These are phyloP conservation scores for Russula sp. DNA, from an alignment of 768 basidiomycete genomes.

Conservation along the genomic window DNA sequence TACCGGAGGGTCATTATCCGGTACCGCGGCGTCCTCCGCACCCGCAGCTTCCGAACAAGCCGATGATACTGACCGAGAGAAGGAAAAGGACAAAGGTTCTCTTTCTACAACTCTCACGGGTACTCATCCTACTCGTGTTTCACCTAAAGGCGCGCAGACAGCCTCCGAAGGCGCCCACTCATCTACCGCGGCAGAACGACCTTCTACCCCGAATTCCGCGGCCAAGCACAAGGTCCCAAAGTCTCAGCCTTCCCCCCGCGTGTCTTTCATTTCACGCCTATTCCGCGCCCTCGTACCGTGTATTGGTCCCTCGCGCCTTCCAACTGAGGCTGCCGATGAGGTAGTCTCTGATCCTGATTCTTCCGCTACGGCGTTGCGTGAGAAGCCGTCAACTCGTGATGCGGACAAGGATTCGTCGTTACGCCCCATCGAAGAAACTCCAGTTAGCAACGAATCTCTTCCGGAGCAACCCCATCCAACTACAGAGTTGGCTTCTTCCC, in stretches of 20 bases:
- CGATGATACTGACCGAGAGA: constrained; percentile 35
- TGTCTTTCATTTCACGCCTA: constrained; percentile 55
- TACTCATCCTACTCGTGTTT: constrained; percentile 36
- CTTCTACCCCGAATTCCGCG: constrained; percentile 21
- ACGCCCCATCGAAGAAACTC: constrained; percentile 24
- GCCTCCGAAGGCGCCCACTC: constrained; percentile 34
- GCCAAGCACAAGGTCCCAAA: constrained; percentile 25
- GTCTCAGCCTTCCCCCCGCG: constrained; percentile 35
- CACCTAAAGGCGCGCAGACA: constrained; percentile 29
- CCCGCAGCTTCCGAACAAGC: constrained; percentile 30
- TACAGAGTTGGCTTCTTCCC: constrained; percentile 3
- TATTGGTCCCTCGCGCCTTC: constrained; percentile 43
- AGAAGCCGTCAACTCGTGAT: constrained; percentile 28
- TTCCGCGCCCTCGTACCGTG: constrained; percentile 63
- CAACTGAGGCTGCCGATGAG: constrained; percentile 40
- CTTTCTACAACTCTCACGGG: constrained; percentile 39
- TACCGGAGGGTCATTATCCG: constrained; percentile 17
- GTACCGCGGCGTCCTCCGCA: constrained; percentile 29
- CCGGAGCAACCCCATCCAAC: constrained; percentile 16
- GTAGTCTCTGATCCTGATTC: constrained; percentile 25
- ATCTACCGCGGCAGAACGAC: constrained; percentile 28
- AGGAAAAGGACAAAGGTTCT: constrained; percentile 44
- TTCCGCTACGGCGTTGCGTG: constrained; percentile 26
- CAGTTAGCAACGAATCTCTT: constrained; percentile 24
- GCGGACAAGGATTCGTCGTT: constrained; percentile 21